These are phyloP conservation scores for Fusarium nelsonii DNA, from an alignment of 2,329 filamentous ascomycete species.

Conservation along the genomic window DNA sequence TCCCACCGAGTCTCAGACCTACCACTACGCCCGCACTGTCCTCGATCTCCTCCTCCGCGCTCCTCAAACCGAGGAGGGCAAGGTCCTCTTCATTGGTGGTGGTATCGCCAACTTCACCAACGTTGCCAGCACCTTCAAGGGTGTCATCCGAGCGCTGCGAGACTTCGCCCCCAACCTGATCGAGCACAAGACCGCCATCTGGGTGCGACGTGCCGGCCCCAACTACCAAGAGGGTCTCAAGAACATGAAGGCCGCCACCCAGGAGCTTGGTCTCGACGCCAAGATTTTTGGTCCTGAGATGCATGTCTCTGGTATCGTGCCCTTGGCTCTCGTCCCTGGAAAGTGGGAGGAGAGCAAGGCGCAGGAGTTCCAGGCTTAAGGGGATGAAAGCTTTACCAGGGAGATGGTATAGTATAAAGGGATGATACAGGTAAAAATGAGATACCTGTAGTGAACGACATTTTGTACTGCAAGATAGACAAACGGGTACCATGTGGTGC, in stretches of 20 bases:
- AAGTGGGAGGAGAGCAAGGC: conserved; percentile 72
- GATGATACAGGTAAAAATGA: conserved; percentile 41
- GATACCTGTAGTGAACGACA: conserved; percentile 45
- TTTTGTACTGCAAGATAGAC: conserved; percentile 55
- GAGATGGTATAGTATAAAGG: conserved; percentile 30
- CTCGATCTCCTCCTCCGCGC: conserved; percentile 97
- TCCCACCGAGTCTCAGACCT: conserved; percentile 98
- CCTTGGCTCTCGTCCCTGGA: conserved; percentile 81
- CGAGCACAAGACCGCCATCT: conserved; percentile 99
- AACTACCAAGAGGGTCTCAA: conserved; percentile 99
- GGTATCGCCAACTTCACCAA: conserved; percentile 99
- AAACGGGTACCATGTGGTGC: conserved; percentile 45
- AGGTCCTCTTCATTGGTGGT: conserved; percentile 99
- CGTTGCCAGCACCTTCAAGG: conserved; percentile 99
- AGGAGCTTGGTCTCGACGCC: conserved; percentile 85
- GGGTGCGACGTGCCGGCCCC: conserved; percentile 87
- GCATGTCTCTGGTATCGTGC: conserved; percentile 98
- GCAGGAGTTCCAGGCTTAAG: conserved; percentile 71
- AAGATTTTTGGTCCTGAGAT: conserved; percentile 81
- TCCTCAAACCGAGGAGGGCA: conserved; percentile 86
- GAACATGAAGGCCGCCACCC: conserved; percentile 98
- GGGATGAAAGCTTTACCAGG: conserved; percentile 22
- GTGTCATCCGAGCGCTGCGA: conserved; percentile 94
- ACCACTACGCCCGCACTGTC: conserved; percentile 97
- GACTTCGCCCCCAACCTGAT: conserved; percentile 87